A percentile compares a stretch with the other conserved stretches of the same genome.
Evolutionary conservation across 345 rosid genomes (phyloP).

Genomic region (Excoecaria cochinchinensis): DNA sequence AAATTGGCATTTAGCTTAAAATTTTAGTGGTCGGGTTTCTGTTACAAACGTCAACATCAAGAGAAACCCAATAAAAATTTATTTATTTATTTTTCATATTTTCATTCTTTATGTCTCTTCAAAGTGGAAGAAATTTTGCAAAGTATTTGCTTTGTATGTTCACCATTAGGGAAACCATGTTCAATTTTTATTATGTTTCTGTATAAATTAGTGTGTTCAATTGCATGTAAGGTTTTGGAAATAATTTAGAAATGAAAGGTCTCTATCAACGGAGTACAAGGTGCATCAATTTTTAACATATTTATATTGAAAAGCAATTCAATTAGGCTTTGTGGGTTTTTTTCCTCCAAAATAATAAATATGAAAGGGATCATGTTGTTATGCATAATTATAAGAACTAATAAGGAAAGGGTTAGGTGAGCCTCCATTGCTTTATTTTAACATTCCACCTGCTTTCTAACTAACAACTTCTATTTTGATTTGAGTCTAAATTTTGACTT

Average conservation of each 20-base stretch:
- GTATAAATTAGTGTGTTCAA: background rate
- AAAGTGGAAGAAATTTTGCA: slow-evolving; percentile 21
- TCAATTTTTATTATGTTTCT: slow-evolving; percentile 12
- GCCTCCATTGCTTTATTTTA: slow-evolving; percentile 7
- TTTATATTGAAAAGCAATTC: slow-evolving; percentile 6
- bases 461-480: no score
- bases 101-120: slow-evolving; percentile 2
- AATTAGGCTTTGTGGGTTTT: background rate
- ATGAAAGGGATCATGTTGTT: background rate
- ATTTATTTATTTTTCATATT: background rate
- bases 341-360: background rate
- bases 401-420: slow-evolving; percentile 6
- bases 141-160: slow-evolving; percentile 27
- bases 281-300: background rate
- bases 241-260: background rate
- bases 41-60: slow-evolving; percentile 36
- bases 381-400: background rate
- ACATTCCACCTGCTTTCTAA: no score
- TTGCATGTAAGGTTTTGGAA: background rate
- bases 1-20: background rate
- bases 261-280: background rate
- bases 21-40: slow-evolving; percentile 36
- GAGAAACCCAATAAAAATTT: background rate
- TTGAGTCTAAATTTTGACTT: no score
- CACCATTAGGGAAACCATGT: slow-evolving; percentile 38